A percentile compares a stretch with the other conserved stretches of the same genome.
Conservation (phyloP, 2,329 filamentous ascomycete genomes). For the Polychaeton citri region DNA sequence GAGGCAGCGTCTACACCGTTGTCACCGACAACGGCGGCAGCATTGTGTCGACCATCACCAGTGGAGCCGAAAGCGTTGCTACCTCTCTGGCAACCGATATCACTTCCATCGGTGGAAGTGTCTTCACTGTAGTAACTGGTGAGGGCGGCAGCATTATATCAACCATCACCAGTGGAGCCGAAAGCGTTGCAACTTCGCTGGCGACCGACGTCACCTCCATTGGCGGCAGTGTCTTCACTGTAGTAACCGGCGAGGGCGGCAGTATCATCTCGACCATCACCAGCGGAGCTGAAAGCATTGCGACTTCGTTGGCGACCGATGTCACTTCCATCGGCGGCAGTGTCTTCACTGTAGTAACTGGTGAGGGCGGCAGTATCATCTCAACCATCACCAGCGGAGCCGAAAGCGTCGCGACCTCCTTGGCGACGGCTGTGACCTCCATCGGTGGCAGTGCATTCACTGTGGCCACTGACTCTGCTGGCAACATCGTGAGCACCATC, state of each 20-base stretch:
- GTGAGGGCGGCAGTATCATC: constrained; percentile 5
- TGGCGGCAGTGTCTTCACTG: constrained; percentile 7
- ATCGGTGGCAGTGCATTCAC: constrained; percentile 5
- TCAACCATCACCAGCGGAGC: constrained; percentile 13
- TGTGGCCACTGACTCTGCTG: constrained; percentile 6
- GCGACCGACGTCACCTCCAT: constrained; percentile 3
- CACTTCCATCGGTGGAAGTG: constrained; percentile 5
- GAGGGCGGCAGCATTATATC: constrained; percentile 6
- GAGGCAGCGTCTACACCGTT: constrained; percentile 6
- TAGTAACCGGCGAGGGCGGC: constrained; percentile 4
- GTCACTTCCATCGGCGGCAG: constrained; percentile 5
- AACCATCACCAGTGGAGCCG: constrained; percentile 8
- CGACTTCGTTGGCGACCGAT: neutral
- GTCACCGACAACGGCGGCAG: constrained; percentile 4
- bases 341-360: constrained; percentile 6
- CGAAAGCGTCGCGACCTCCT: constrained; percentile 1
- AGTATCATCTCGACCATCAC: constrained; percentile 11
- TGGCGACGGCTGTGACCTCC: constrained; percentile 3
- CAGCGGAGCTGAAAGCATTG: constrained; percentile 1
- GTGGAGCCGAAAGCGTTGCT: neutral
- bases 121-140: constrained; percentile 6
- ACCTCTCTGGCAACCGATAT: constrained; percentile 1
- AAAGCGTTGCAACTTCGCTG: constrained; percentile 1
- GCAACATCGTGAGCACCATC: constrained; percentile 6
- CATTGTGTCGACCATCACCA: constrained; percentile 11